phyloP scores from a whole-genome alignment of 805 yeast species.

The Hanseniaspora vineae region DNA sequence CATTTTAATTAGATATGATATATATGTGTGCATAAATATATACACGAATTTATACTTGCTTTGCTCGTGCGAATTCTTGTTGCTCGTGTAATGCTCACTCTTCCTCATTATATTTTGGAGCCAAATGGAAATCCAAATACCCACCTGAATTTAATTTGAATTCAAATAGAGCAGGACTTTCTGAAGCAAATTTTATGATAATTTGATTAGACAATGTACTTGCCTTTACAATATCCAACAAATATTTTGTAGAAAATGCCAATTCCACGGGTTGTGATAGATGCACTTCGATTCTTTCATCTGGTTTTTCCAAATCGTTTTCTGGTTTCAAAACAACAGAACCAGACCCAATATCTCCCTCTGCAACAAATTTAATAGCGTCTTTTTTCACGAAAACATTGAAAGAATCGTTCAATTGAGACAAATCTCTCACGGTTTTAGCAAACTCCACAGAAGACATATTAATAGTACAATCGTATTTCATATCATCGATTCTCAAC shows the following conservation, averaged over 20 bases:
- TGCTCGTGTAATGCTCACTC: slow-evolving; percentile 23
- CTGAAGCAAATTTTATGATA: slow-evolving; percentile 76
- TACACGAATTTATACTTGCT: background rate
- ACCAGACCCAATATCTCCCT: slow-evolving; percentile 88
- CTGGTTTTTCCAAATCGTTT: slow-evolving; percentile 70
- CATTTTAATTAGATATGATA: too few species aligned
- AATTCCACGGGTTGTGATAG: slow-evolving; percentile 78
- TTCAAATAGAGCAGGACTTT: slow-evolving; percentile 89
- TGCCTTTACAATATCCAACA: slow-evolving; percentile 86
- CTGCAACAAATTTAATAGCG: slow-evolving; percentile 76
- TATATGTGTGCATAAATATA: background rate
- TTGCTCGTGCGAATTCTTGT: too few species aligned
- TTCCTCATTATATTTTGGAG: slow-evolving; percentile 94
- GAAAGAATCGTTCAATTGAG: slow-evolving; percentile 76
- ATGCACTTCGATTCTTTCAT: slow-evolving; percentile 59
- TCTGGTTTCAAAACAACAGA: slow-evolving; percentile 74
- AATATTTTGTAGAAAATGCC: slow-evolving; percentile 84
- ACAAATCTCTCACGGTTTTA: slow-evolving; percentile 79
- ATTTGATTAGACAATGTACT: slow-evolving; percentile 64
- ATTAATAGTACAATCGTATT: slow-evolving; percentile 71
- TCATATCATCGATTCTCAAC: slow-evolving; percentile 87
- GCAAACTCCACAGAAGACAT: slow-evolving; percentile 85
- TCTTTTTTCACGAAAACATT: slow-evolving; percentile 82
- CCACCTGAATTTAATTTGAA: slow-evolving; percentile 77
- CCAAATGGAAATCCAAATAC: slow-evolving; percentile 86